Evolutionary conservation across 1,284 basidiomycete genomes (phyloP).

Genomic region (Heterobasidion parviporum): DNA sequence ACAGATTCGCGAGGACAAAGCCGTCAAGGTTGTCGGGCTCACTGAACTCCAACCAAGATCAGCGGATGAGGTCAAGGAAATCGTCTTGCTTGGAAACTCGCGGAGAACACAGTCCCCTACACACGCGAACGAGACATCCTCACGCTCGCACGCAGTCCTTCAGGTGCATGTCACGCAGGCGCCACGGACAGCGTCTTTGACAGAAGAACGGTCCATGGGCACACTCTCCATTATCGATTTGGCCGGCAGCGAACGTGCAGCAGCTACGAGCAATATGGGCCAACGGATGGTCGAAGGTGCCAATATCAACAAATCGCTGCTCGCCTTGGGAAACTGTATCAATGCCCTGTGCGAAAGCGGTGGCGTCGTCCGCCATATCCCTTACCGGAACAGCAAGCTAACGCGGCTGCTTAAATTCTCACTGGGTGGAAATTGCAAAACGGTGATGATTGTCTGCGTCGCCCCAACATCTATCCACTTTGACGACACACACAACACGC

Average conservation of each 20-base stretch:
- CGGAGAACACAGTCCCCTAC: constrained; percentile 89
- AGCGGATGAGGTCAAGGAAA: constrained; percentile 88
- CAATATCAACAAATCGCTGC: constrained; percentile 95
- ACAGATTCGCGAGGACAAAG: constrained; percentile 86
- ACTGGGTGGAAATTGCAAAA: constrained; percentile 95
- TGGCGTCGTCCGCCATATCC: constrained; percentile 78
- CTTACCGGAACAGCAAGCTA: constrained; percentile 95
- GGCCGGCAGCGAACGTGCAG: constrained; percentile 91
- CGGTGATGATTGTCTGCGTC: constrained; percentile 96
- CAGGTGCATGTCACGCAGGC: constrained; percentile 88
- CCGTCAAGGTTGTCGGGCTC: constrained; percentile 83
- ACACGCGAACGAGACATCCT: constrained; percentile 90
- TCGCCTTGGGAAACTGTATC: constrained; percentile 94
- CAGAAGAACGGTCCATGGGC: constrained; percentile 75
- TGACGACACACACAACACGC: constrained; percentile 95
- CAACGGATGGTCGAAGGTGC: constrained; percentile 95
- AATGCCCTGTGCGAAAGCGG: constrained; percentile 92
- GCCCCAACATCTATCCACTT: constrained; percentile 92
- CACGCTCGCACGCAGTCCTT: constrained; percentile 92
- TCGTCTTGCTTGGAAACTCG: constrained; percentile 82
- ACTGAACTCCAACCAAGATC: constrained; percentile 71
- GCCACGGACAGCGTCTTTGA: constrained; percentile 73
- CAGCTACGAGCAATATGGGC: constrained; percentile 94
- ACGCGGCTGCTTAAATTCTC: constrained; percentile 95
- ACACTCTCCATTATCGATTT: constrained; percentile 95